Percentiles rank a stretch among this genome's conserved stretches.
These are phyloP conservation scores for Physcomitrellopsis africana DNA, from an alignment of 225 moss, liverwort and hornwort genomes.

Conservation along the genomic window DNA sequence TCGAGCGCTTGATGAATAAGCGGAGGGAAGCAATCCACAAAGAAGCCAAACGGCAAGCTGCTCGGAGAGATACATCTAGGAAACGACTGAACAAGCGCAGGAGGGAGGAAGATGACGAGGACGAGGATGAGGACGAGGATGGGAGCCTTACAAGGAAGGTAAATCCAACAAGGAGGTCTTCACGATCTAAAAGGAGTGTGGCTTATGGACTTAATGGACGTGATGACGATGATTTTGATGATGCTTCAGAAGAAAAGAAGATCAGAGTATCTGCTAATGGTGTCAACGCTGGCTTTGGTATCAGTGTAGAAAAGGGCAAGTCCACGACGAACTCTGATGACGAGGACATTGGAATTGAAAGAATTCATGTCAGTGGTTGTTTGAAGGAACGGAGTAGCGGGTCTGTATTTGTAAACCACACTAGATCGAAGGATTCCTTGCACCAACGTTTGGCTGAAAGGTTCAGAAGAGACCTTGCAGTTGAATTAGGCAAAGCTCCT, in stretches of 20 bases:
- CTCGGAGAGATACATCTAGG: constrained; percentile 26
- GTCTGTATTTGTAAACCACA: constrained; percentile 33
- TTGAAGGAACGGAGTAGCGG: constrained; percentile 14
- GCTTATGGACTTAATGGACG: constrained; percentile 60
- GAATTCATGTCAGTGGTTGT: constrained; percentile 29
- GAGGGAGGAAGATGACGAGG: constrained; percentile 38
- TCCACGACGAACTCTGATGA: constrained; percentile 36
- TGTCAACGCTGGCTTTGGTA: constrained; percentile 40
- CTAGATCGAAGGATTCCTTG: constrained; percentile 5
- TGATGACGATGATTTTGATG: constrained; percentile 56
- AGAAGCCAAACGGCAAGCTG: constrained; percentile 41
- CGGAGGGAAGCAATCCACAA: constrained; percentile 48
- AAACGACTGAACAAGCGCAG: constrained; percentile 34
- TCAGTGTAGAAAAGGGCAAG: constrained; percentile 63
- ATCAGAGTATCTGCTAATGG: constrained; percentile 31
- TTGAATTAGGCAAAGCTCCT: not conserved
- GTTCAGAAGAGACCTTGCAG: constrained; percentile 19
- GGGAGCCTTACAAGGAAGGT: constrained; percentile 29
- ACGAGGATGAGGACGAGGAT: constrained; percentile 44
- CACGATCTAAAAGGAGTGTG: constrained; percentile 54
- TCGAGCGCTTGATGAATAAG: constrained; percentile 58
- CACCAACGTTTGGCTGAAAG: constrained; percentile 21
- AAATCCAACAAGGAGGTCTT: constrained; percentile 53
- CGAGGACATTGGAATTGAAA: constrained; percentile 33
- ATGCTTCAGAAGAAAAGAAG: constrained; percentile 35